Percentiles rank a stretch among this genome's conserved stretches.
phyloP scores from a whole-genome alignment of 2,329 filamentous ascomycete species.

The Podosphaera leucotricha region DNA sequence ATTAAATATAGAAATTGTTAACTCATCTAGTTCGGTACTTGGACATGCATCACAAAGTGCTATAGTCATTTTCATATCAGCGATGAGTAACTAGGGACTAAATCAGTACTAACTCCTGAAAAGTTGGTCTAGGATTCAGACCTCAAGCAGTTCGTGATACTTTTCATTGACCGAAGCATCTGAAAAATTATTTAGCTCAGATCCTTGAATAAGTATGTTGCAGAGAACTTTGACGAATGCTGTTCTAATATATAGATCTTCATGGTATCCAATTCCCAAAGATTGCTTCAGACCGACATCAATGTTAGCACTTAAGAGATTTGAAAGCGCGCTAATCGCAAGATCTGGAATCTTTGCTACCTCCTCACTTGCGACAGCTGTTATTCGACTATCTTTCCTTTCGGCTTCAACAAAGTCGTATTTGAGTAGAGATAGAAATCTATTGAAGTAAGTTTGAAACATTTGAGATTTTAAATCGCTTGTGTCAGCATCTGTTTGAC shows the following conservation, averaged over 20 bases:
- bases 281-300: constrained; percentile 49
- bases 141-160: constrained; percentile 40
- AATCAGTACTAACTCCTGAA: constrained; percentile 2
- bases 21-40: constrained; percentile 42
- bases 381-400: constrained; percentile 20
- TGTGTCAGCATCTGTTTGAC: constrained; percentile 39
- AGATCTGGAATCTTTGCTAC: constrained; percentile 32
- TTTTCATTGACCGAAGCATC: constrained; percentile 45
- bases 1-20: constrained; percentile 42
- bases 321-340: constrained; percentile 43
- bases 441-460: constrained; percentile 49
- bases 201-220: constrained; percentile 48
- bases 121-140: constrained; percentile 13
- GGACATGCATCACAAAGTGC: constrained; percentile 43
- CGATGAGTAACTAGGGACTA: constrained; percentile 28
- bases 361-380: constrained; percentile 26
- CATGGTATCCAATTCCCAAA: constrained; percentile 45
- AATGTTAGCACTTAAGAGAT: constrained; percentile 46
- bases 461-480: constrained; percentile 47
- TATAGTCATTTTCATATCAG: constrained; percentile 35
- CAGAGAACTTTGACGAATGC: constrained; percentile 47
- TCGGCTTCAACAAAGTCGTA: constrained; percentile 25
- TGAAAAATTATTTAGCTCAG: constrained; percentile 44
- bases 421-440: constrained; percentile 41
- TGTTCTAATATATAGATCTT: constrained; percentile 43